These are phyloP conservation scores for Sabuloglossum arenarium DNA, from an alignment of 495 filamentous ascomycete species.

Conservation along the genomic window DNA sequence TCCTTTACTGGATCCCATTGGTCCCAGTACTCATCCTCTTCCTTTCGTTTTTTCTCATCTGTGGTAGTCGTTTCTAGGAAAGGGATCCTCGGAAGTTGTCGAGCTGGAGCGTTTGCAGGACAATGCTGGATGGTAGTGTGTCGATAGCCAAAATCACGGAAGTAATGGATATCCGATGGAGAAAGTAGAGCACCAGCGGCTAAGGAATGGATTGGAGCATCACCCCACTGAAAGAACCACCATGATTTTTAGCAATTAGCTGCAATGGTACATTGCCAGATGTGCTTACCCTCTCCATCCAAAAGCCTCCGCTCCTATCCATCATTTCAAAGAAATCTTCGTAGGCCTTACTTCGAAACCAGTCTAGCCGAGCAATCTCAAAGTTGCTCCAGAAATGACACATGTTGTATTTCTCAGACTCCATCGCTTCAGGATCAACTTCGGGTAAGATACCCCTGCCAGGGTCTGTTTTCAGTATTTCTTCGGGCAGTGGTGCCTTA, in stretches of 20 bases:
- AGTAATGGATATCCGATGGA: conserved; percentile 84
- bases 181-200: conserved; percentile 75
- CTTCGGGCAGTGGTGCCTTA: conserved; percentile 60
- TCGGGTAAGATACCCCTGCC: conserved; percentile 50
- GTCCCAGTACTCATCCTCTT: conserved; percentile 97
- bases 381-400: conserved; percentile 99
- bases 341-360: conserved; percentile 90
- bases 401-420: conserved; percentile 98
- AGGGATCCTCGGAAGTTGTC: conserved; percentile 62
- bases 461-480: conserved; percentile 59
- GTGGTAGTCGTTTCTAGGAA: conserved; percentile 69
- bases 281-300: conserved; percentile 80
- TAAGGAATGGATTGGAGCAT: conserved; percentile 95
- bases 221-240: conserved; percentile 55
- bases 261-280: conserved; percentile 4
- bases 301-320: conserved; percentile 95
- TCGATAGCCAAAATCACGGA: conserved; percentile 96
- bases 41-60: conserved; percentile 69
- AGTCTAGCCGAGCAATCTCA: conserved; percentile 86
- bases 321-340: conserved; percentile 99
- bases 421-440: conserved; percentile 85
- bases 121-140: conserved; percentile 99
- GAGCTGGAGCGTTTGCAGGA: conserved; percentile 82
- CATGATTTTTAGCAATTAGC: neutral
- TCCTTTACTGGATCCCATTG: conserved; percentile 68